Percentiles rank a stretch among this genome's conserved stretches.
phyloP scores from a whole-genome alignment of 1,284 basidiomycete genomes.

The Tilletiaria anomala region DNA sequence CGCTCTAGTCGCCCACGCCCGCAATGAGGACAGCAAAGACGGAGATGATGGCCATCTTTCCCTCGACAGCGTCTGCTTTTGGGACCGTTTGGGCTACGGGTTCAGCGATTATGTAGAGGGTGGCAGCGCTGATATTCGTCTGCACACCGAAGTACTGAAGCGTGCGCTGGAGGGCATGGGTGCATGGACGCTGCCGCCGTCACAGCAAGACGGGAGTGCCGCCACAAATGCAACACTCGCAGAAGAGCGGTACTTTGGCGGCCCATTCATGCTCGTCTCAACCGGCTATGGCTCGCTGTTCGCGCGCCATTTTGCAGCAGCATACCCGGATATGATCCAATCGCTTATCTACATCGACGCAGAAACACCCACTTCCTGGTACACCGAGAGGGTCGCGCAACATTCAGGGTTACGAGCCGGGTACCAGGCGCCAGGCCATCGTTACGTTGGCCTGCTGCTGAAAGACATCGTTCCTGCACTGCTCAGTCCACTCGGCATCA shows the following conservation, averaged over 20 bases:
- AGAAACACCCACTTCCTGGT: conserved; percentile 18
- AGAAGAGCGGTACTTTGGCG: no score
- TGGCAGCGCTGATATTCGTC: conserved; percentile 8
- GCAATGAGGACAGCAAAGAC: conserved; percentile 1
- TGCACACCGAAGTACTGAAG: conserved; percentile 9
- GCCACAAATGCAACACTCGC: no score
- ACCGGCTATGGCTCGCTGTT: conserved; percentile 20
- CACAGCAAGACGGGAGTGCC: no score
- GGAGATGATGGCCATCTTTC: conserved; percentile 19
- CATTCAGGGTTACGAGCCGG: conserved; percentile 16
- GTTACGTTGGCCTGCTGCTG: conserved; percentile 9
- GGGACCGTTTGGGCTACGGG: conserved; percentile 20
- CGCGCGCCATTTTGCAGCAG: conserved; percentile 18
- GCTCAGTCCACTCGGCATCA: conserved; percentile 11
- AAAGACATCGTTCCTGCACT: conserved; percentile 18
- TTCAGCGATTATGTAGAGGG: conserved; percentile 14
- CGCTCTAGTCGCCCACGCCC: conserved; percentile 14
- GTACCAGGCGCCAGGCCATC: conserved; percentile 10
- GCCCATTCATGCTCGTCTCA: conserved; percentile 22
- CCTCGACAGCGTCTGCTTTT: conserved; percentile 16
- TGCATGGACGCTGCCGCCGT: no score
- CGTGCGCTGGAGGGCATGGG: no score
- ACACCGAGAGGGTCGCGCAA: conserved; percentile 9
- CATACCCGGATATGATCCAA: conserved; percentile 19
- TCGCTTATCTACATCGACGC: conserved; percentile 22